Base-by-base conservation (phyloP, 257 asterid genomes). In the Mitragyna speciosa region DNA sequence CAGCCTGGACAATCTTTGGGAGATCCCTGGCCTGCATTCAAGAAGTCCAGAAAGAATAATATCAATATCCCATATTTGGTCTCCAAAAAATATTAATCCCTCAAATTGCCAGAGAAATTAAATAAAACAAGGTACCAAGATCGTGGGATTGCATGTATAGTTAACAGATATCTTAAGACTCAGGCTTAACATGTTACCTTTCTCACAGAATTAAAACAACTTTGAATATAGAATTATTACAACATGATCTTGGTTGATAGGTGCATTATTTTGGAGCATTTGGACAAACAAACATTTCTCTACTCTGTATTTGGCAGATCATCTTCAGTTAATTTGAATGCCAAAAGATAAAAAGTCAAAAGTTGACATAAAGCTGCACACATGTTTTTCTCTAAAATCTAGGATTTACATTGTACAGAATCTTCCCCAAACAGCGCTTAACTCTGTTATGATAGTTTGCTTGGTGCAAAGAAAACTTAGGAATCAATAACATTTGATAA, bases 11-110 rank as follows among this genome's bases (percentile, higher is more conserved):
- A 81, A 92, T 78, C 89, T 84, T 92, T 14, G 97, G 92, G 65
- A 96, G 98, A 92, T 96, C 97, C 89, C 98, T 89, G 77, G 96
- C 98, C 97, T 96, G 96, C 88, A 87, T 82, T 83, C 33, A 41
- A 65, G 73, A 17, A 45, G 28, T 76, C 71, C 47, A 28, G 70
- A 68, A 56, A 69, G 39, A 49, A 78, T 61, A 41, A 61, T 16
- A n/a, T 33, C 48, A 66, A 76, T 72, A 20, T 63, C n/a, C 72
- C 48, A 67, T 36, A 67, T 12, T 4, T 31, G 26, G 72, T 67
- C 22, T 67, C 2, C 36, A 48, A 6, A 17, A 36, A 5, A 33
- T 1, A 67, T 67, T 4, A 64, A 61, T 76, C 63, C 54, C 56
- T 26, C 9, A 15, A 59, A 28, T 5, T 39, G 22, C n/a, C 43